phyloP scores from a whole-genome alignment of 148 eudicot species.

The Fagopyrum esculentum region DNA sequence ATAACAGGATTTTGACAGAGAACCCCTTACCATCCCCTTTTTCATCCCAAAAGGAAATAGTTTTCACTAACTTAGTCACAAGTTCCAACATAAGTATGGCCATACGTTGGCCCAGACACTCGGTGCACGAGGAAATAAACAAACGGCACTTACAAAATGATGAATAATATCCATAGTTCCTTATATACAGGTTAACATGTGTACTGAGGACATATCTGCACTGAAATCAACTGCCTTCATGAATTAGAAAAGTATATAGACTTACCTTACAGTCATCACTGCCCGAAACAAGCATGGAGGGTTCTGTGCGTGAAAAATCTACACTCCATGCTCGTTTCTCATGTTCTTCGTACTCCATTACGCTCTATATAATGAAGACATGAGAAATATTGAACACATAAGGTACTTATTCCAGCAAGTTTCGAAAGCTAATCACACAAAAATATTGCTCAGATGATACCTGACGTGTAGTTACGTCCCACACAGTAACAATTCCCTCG shows the following conservation, averaged over 20 bases:
- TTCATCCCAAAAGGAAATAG: too few species aligned
- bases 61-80: too few species aligned
- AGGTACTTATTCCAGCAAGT: constrained; percentile 1
- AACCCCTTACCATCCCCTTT: too few species aligned
- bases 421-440: not conserved
- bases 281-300: constrained; percentile 76
- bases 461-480: constrained; percentile 70
- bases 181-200: not conserved
- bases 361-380: constrained; percentile 32
- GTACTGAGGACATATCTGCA: not conserved
- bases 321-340: constrained; percentile 82
- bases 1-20: not conserved
- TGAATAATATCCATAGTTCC: not conserved
- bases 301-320: constrained; percentile 66
- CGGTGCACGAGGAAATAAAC: not conserved
- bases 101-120: too few species aligned
- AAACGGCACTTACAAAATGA: not conserved
- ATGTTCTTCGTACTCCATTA: constrained; percentile 77
- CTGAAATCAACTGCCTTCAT: not conserved
- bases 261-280: constrained; percentile 76
- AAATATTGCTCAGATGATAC: constrained; percentile 23
- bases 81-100: too few species aligned
- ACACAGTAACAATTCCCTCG: constrained; percentile 69
- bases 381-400: not conserved
- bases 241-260: not conserved